Evolutionary conservation across 1,284 basidiomycete genomes (phyloP), one percentile per base, ranked within the genome.

Genomic region (Ustilago crameri): DNA sequence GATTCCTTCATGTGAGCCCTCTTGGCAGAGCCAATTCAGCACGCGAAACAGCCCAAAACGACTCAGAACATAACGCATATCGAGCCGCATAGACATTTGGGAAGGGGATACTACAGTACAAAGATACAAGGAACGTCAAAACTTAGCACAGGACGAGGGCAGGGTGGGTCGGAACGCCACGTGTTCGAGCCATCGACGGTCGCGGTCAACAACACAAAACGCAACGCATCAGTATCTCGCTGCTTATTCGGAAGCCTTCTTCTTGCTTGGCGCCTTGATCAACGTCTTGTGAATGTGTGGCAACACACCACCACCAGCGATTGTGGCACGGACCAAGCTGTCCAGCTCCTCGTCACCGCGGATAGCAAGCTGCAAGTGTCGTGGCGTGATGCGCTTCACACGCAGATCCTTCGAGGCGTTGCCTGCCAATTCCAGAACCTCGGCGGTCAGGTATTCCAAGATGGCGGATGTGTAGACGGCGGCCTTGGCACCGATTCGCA

Each of bases 321-420:
- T 88, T 38, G 87, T 87, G 43, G 87, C 87, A 54, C 85, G 83
- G 66, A 88, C 86, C 55, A 87, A 80, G 37, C 85, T 81, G 79
- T 87, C 86, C 9, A 95, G 88, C 81, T 93, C 95, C 83, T 97
- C 94, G 84, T 98, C 95, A 50, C 95, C 95, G 68, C 95, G 92
- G 76, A 98, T 97, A 32, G 95, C 93, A 26, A 94, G 88, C 84
- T 95, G 93, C 75, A 95, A 84, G 85, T 95, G 93, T 74, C 93
- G 91, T 20, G 95, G 95, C 0, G 93, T 96, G 84, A 98, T 96
- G 84, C 95, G 92, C 86, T 97, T 97, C 43, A 96, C 93, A 53
- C 91, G 89, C 37, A 97, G 88, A 86, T 98, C 95, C 83, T 96
- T 96, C 10, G 94, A 95, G 23, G 95, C 95, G 84, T 98, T 98